Percentiles rank a stretch among this genome's conserved stretches.
These are phyloP conservation scores for Aspergillus clavatus DNA, from an alignment of 2,329 filamentous ascomycete species.

Conservation along the genomic window DNA sequence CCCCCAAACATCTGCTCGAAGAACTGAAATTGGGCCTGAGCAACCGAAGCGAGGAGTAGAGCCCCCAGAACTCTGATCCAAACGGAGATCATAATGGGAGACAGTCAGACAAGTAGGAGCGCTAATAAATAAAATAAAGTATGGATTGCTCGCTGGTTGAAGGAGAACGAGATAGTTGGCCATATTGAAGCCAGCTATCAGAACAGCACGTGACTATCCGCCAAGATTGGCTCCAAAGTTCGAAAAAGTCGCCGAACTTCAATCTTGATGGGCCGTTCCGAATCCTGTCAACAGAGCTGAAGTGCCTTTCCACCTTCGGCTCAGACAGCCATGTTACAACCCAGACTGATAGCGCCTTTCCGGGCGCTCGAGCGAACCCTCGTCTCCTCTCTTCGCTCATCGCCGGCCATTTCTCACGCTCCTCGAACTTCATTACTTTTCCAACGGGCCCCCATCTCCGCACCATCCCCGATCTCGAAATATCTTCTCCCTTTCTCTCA, in stretches of 20 bases:
- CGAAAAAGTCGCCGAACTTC: conserved; percentile 20
- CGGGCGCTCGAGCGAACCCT: conserved; percentile 37
- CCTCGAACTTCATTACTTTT: conserved; percentile 26
- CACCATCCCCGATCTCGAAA: conserved; percentile 22
- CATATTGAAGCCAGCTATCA: conserved; percentile 30
- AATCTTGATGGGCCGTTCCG: conserved; percentile 12
- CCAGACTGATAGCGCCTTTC: conserved; percentile 37
- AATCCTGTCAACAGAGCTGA: conserved; percentile 3
- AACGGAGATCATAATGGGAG: conserved; percentile 24
- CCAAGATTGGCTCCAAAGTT: conserved; percentile 14
- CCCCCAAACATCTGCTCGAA: conserved; percentile 95
- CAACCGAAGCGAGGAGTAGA: conserved; percentile 55
- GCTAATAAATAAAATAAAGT: too few relatives aligned
- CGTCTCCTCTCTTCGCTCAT: conserved; percentile 27
- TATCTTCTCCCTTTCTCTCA: conserved; percentile 41
- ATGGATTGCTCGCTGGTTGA: too few relatives aligned
- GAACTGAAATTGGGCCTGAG: conserved; percentile 84
- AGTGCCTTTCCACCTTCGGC: conserved; percentile 1
- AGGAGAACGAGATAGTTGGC: background rate
- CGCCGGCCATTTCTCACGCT: conserved; percentile 20
- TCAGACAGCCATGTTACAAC: conserved; percentile 37
- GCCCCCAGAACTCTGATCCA: conserved; percentile 29
- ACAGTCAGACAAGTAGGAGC: too few relatives aligned
- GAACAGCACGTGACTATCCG: conserved; percentile 21
- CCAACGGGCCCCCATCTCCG: conserved; percentile 23